These are phyloP conservation scores for Tricharina praecox DNA, from an alignment of 495 filamentous ascomycete species.

Conservation along the genomic window DNA sequence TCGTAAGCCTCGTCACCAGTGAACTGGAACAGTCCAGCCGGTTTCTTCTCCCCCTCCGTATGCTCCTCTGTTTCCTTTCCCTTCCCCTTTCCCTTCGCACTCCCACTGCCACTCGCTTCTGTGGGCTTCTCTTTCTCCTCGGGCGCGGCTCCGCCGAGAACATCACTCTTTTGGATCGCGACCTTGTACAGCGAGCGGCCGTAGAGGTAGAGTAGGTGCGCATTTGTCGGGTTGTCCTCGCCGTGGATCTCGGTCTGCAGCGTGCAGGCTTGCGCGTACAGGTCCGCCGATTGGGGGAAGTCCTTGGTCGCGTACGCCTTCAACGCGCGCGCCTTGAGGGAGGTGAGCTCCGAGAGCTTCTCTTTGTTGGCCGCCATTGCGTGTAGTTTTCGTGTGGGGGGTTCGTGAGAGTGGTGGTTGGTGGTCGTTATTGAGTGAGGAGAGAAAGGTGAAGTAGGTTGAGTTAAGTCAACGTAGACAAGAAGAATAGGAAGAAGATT, in stretches of 20 bases:
- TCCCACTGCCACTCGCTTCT: no score
- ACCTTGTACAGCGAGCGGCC: conserved; percentile 84
- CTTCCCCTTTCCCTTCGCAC: conserved; percentile 30
- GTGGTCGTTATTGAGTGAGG: neutral
- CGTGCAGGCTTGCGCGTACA: conserved; percentile 75
- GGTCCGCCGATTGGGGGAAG: conserved; percentile 64
- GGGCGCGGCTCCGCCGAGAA: conserved; percentile 63
- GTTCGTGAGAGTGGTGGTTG: neutral
- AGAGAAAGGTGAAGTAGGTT: conserved; percentile 4
- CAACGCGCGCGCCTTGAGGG: conserved; percentile 40
- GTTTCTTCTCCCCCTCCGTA: conserved; percentile 34
- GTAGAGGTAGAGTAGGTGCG: conserved; percentile 83
- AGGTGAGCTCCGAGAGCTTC: conserved; percentile 9
- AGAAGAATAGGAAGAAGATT: neutral
- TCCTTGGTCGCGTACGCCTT: conserved; percentile 71
- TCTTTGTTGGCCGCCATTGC: conserved; percentile 6
- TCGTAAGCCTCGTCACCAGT: conserved; percentile 88
- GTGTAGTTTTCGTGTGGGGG: neutral
- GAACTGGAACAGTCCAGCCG: conserved; percentile 61
- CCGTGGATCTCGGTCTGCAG: conserved; percentile 83
- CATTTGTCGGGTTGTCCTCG: conserved; percentile 64
- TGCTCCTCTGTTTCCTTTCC: conserved; percentile 13
- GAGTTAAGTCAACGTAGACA: neutral
- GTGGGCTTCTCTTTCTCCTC: conserved; percentile 29
- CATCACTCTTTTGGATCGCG: conserved; percentile 83